Conservation (phyloP, 2,329 filamentous ascomycete genomes). For the Xylaria sp. region DNA sequence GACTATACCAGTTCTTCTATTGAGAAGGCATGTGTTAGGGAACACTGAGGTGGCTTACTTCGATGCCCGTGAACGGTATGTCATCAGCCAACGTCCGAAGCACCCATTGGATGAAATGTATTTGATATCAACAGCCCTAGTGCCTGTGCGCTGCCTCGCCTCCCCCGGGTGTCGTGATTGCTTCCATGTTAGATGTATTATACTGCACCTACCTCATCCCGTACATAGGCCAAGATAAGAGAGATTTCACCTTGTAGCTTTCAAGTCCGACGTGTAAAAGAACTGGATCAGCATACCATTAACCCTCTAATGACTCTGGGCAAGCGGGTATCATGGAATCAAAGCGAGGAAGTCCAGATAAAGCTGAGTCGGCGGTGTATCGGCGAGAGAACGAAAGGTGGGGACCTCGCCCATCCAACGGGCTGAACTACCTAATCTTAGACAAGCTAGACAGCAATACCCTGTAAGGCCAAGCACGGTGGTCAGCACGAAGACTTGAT, state of each 20-base stretch:
- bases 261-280: too few relatives aligned
- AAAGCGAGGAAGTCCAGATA: not conserved
- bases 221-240: too few relatives aligned
- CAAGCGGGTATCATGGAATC: too few relatives aligned
- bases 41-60: constrained; percentile 26
- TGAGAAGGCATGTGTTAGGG: constrained; percentile 1
- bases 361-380: constrained; percentile 17
- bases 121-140: not conserved
- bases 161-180: not conserved
- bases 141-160: not conserved
- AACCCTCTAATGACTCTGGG: too few relatives aligned
- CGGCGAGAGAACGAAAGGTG: constrained; percentile 13
- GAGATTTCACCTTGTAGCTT: too few relatives aligned
- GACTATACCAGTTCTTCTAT: too few relatives aligned
- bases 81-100: constrained; percentile 13
- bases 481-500: not conserved
- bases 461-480: not conserved
- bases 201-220: too few relatives aligned
- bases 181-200: too few relatives aligned
- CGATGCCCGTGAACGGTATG: constrained; percentile 15
- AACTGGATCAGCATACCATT: too few relatives aligned
- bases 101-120: not conserved
- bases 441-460: not conserved
- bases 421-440: too few relatives aligned
- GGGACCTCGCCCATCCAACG: too few relatives aligned